Evolutionary conservation across 2,329 filamentous ascomycete genomes (phyloP).

Genomic region (Emmonsiellopsis sp.): DNA sequence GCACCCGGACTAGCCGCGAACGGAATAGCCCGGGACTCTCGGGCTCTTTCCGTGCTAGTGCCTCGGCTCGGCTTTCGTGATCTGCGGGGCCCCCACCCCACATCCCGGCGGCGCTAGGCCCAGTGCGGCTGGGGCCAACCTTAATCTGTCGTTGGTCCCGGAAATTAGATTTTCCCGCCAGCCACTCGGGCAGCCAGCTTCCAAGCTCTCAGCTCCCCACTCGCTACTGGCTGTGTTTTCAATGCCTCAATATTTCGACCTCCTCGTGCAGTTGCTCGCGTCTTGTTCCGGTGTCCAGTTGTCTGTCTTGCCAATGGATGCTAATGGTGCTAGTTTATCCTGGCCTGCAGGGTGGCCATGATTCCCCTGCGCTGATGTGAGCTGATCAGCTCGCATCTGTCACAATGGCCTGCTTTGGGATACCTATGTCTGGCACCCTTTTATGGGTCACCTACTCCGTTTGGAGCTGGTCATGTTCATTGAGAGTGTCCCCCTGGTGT

Average conservation of each 20-base stretch:
- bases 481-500: background rate
- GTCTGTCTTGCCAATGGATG: background rate
- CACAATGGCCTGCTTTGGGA: too few species aligned
- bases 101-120: background rate
- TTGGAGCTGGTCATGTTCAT: too few species aligned
- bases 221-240: background rate
- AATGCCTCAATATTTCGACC: constrained; percentile 2
- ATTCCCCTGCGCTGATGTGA: too few species aligned
- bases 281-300: background rate
- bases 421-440: too few species aligned
- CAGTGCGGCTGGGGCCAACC: background rate
- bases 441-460: too few species aligned
- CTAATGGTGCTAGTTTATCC: too few species aligned
- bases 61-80: background rate
- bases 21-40: too few species aligned
- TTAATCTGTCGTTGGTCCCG: background rate
- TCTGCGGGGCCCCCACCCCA: background rate
- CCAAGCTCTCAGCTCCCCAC: too few species aligned
- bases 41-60: too few species aligned
- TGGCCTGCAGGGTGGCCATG: too few species aligned
- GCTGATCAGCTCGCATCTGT: too few species aligned
- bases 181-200: background rate
- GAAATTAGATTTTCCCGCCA: constrained; percentile 2
- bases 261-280: background rate
- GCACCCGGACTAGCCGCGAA: too few species aligned